Conservation (phyloP, 129 eudicot genomes). For the Ambrosia artemisiifolia region DNA sequence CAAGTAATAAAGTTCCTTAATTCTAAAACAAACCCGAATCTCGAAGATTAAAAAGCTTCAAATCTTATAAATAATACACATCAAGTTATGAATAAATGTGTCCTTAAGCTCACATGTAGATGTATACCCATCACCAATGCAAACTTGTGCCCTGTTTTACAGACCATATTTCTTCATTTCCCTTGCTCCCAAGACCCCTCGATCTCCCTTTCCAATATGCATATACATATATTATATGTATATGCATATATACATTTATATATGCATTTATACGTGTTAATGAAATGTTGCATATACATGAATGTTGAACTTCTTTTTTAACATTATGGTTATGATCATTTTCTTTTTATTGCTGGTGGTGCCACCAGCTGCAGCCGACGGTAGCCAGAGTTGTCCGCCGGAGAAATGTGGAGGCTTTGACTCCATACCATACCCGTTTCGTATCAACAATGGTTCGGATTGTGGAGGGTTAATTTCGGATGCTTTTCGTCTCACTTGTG, state of each 20-base stretch:
- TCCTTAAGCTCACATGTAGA: slow-evolving; percentile 41
- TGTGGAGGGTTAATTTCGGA: slow-evolving; percentile 27
- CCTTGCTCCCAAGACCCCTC: slow-evolving; percentile 39
- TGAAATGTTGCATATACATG: neutral
- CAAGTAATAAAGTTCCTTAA: slow-evolving; percentile 32
- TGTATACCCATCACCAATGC: slow-evolving; percentile 42
- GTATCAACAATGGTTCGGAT: slow-evolving; percentile 30
- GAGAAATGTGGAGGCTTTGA: slow-evolving; percentile 50
- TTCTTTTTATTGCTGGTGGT: slow-evolving; percentile 15
- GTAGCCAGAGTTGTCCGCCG: slow-evolving; percentile 4
- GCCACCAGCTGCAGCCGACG: slow-evolving; percentile 2
- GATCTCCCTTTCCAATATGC: slow-evolving; percentile 19
- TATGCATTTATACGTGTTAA: neutral
- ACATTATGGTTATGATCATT: slow-evolving; percentile 19
- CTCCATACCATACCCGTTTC: slow-evolving; percentile 68
- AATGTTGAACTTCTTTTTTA: slow-evolving; percentile 7
- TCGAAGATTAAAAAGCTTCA: slow-evolving; percentile 32
- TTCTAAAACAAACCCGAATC: slow-evolving; percentile 39
- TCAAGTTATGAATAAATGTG: slow-evolving; percentile 25
- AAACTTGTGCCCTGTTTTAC: slow-evolving; percentile 47
- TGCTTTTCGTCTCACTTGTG: slow-evolving; percentile 56
- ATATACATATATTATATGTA: neutral
- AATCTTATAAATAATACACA: slow-evolving; percentile 7
- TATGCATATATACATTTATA: neutral
- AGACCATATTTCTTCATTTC: slow-evolving; percentile 73